These are phyloP conservation scores for Stromatinia cepivora DNA, from an alignment of 2,329 filamentous ascomycete genomes.

Conservation along the genomic window DNA sequence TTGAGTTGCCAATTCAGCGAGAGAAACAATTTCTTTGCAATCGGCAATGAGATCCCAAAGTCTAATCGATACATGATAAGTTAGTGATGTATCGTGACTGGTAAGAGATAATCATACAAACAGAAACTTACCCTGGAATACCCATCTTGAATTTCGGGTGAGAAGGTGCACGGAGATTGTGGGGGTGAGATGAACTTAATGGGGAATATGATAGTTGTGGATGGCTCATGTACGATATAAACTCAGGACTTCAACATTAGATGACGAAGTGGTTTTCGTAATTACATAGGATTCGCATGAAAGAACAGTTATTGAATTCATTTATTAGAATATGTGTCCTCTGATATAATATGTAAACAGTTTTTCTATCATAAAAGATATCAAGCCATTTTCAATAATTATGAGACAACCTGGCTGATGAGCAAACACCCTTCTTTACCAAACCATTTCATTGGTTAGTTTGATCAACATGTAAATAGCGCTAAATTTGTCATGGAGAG, in stretches of 20 bases:
- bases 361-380: not conserved
- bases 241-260: not conserved
- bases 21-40: slow-evolving; percentile 9
- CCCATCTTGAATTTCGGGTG: not conserved
- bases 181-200: not conserved
- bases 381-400: slow-evolving; percentile 14
- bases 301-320: too few relatives aligned
- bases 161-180: slow-evolving; percentile 1
- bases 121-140: slow-evolving; percentile 6
- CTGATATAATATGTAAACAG: not conserved
- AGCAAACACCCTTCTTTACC: not conserved
- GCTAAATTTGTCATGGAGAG: not conserved
- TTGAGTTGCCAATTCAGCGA: slow-evolving; percentile 60
- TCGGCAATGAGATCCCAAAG: slow-evolving; percentile 23
- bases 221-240: too few relatives aligned
- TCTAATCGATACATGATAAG: not conserved
- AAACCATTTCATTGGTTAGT: not conserved
- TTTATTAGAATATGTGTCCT: not conserved
- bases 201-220: not conserved
- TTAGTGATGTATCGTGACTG: not conserved
- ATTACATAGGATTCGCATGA: not conserved
- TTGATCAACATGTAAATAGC: not conserved
- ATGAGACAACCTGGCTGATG: not conserved
- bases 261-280: not conserved
- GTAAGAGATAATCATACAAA: not conserved